Conservation (phyloP, 2,329 filamentous ascomycete genomes). For the Colletotrichum theobromicola region DNA sequence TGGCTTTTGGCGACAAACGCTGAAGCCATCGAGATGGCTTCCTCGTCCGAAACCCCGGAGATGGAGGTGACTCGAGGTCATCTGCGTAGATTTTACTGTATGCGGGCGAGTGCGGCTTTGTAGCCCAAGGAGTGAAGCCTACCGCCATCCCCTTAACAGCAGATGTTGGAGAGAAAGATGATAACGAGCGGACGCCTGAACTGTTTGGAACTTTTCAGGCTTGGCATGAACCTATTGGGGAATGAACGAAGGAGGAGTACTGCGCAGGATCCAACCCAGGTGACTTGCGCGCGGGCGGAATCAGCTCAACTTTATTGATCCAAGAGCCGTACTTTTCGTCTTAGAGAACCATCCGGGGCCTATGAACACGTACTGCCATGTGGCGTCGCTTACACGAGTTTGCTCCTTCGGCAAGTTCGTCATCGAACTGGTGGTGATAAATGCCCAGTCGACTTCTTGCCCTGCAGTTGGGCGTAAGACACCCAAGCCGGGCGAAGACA, state of each 20-base stretch:
- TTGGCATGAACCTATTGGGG: background rate
- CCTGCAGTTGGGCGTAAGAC: background rate
- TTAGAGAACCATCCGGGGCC: background rate
- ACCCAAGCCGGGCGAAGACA: background rate
- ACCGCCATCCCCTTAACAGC: background rate
- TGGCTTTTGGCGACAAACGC: background rate
- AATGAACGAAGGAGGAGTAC: background rate
- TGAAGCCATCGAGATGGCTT: background rate
- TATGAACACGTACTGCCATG: background rate
- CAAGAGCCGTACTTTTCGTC: background rate
- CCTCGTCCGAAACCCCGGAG: background rate
- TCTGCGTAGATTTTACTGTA: slow-evolving; percentile 1
- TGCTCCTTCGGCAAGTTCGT: background rate
- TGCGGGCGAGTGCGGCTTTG: background rate
- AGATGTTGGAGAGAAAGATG: background rate
- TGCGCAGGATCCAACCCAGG: too few relatives aligned
- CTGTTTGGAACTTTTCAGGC: background rate
- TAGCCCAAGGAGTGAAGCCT: background rate
- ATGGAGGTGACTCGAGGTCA: background rate
- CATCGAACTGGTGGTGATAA: background rate
- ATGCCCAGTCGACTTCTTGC: background rate
- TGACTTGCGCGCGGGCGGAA: background rate
- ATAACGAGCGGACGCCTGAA: background rate
- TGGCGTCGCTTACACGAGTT: background rate
- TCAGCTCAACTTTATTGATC: background rate